Evolutionary conservation across 1,139 yeast species (phyloP).

Genomic region (Starmera stellimalicola): DNA sequence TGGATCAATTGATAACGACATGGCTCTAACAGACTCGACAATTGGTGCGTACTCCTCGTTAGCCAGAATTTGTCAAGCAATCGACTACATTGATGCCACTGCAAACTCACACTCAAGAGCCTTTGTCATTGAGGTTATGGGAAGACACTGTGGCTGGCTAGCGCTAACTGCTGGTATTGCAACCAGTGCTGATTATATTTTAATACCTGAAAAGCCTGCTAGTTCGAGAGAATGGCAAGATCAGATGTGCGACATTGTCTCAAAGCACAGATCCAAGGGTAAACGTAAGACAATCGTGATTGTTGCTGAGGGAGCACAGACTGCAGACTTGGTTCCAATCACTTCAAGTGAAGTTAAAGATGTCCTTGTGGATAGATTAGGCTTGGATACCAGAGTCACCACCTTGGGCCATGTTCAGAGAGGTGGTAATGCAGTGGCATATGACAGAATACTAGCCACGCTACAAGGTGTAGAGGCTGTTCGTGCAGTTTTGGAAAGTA

Average conservation of each 20-base stretch:
- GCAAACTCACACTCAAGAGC: slow-evolving; percentile 97
- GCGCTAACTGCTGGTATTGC: slow-evolving; percentile 95
- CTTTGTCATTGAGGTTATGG: slow-evolving; percentile 97
- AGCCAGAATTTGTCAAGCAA: slow-evolving; percentile 87
- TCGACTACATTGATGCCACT: slow-evolving; percentile 93
- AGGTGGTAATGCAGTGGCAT: slow-evolving; percentile 97
- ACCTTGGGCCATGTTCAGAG: slow-evolving; percentile 96
- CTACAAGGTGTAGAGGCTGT: slow-evolving; percentile 97
- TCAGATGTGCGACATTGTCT: slow-evolving; percentile 60
- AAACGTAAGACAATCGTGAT: slow-evolving; percentile 91
- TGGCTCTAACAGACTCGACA: slow-evolving; percentile 94
- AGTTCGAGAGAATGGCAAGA: slow-evolving; percentile 60
- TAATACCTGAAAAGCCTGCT: slow-evolving; percentile 88
- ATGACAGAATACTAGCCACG: slow-evolving; percentile 83
- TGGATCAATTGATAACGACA: slow-evolving; percentile 95
- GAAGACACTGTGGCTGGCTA: slow-evolving; percentile 98
- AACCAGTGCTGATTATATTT: slow-evolving; percentile 88
- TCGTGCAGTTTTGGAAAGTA: slow-evolving; percentile 77
- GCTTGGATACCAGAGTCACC: slow-evolving; percentile 89
- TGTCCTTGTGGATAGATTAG: slow-evolving; percentile 63
- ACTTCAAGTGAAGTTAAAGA: slow-evolving; percentile 72
- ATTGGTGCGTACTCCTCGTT: slow-evolving; percentile 94
- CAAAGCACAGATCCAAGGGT: slow-evolving; percentile 77
- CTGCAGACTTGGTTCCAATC: slow-evolving; percentile 72
- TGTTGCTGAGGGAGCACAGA: slow-evolving; percentile 97